Base-by-base conservation (phyloP, 148 eudicot species). In the Chenopodium album region DNA sequence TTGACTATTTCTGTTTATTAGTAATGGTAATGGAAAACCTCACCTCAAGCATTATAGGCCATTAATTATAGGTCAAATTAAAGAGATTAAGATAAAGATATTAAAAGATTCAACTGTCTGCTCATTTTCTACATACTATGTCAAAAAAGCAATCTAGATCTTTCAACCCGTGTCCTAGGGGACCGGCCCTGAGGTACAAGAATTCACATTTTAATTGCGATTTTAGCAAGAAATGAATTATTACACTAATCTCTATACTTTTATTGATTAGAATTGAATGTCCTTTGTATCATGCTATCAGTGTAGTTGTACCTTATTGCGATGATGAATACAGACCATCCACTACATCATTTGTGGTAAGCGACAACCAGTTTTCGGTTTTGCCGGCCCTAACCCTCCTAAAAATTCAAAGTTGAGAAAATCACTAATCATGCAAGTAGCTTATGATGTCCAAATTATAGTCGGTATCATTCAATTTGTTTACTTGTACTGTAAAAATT, bases 361-460 rank as follows among this genome's bases (percentile, higher is more conserved):
- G 97, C 99, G 26, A 95, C 88, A 12, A 97, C 99, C 56, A 95
- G 97, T 78, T 95, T 94, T 66, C 99, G 86, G 62, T 95, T 89
- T 76, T 91, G 94, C 80, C 99, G 56, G 34, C 99, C 99, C 77
- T 94, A 85, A 12, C 99, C 99, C 88, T 95, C 99, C 99, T 95
- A 78, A 26, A 52, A 17, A 16, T 68, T 23, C 23, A 23, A 66
- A 73, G 23, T 44, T 59, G 41, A 72, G 14, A 37, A 69, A 11
- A 34, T 34, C 20, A 71, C 44, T 6, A 31, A 19, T 69, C 22
- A 31, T 23, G 23, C 23, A 23, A 23, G 23, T 23, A 23, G 23
- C 23, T 23, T 23, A 23, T 23, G 23, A 23, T 20, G 23, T 23
- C 23, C 23, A 26, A 60, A 60, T 20, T 54, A 54, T 16, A 54